Evolutionary conservation across 2,329 filamentous ascomycete genomes (phyloP), one percentile per base, ranked within the genome.

Genomic region (Alternaria brassicicola): DNA sequence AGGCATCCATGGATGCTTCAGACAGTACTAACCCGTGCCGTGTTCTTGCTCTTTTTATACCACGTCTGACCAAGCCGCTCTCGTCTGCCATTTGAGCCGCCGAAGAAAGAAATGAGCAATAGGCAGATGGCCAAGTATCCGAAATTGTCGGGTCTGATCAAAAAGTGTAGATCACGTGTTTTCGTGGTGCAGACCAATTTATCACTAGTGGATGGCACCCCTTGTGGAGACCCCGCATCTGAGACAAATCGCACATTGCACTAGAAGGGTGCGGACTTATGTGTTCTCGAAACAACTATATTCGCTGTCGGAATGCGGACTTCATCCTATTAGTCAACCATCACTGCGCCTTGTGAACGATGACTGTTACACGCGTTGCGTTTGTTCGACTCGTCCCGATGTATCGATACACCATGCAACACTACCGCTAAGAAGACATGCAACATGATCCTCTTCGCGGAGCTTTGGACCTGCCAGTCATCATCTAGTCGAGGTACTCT

Each of bases 211-310:
- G 21, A 4, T 19, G 17, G 42, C 17, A 36, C 41, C 28, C 38
- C 23, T 48, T 57, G 55, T 57, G 55, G 55, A 45, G 49, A 57
- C 55, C 55, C 55, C 55, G 35, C 55, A 53, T 43, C 35, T 57
- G 30, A 31, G 28, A 50, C n/a, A 15, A 19, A 30, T 35, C 10
- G 30, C 31, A 23, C 25, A 25, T 19, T 13, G 13, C n/a, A 21
- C 30, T 3, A 39, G 12, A 21, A 9, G 38, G 17, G 6, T 3
- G 3, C 13, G 30, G 21, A 8, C 7, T 5, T 21, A 7, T 47
- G 1, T 25, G 8, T 15, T 7, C 23, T 13, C 12, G 17, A 6
- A 15, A 23, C 36, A 15, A 1, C 19, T 39, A 30, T 10, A 4
- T 15, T 15, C 15, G 5, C 7, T n/a, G n/a, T n/a, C n/a, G n/a